Evolutionary conservation across 768 basidiomycete species (phyloP).

Genomic region (Kwoniella sp.): DNA sequence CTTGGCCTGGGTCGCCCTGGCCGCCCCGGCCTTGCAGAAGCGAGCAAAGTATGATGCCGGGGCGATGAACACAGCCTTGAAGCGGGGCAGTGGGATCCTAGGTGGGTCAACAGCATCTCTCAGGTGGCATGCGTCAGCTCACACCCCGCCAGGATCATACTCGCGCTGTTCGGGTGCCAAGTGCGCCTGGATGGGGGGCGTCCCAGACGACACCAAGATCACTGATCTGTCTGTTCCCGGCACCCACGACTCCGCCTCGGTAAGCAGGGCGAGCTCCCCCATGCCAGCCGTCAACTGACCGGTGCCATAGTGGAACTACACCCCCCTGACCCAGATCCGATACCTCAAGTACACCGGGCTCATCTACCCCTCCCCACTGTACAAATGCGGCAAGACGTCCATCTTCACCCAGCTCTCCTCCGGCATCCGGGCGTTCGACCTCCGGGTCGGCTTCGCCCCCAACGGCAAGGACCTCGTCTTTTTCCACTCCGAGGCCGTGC

Average conservation of each 20-base stretch:
- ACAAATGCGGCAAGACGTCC: slow-evolving; percentile 1
- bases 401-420: slow-evolving; percentile 6
- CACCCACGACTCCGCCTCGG: slow-evolving; percentile 14
- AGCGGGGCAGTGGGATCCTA: slow-evolving; percentile 4
- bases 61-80: slow-evolving; percentile 5
- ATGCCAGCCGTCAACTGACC: not conserved
- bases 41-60: slow-evolving; percentile 2
- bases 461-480: slow-evolving; percentile 12
- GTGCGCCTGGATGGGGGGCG: slow-evolving; percentile 12
- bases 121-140: not conserved
- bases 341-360: slow-evolving; percentile 4
- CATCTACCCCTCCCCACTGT: slow-evolving; percentile 9
- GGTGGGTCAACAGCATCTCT: not conserved
- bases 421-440: slow-evolving; percentile 12
- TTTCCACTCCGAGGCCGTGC: slow-evolving; percentile 14
- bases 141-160: slow-evolving; percentile 1
- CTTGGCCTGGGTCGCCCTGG: not conserved
- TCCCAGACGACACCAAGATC: slow-evolving; percentile 5
- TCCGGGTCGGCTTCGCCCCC: slow-evolving; percentile 8
- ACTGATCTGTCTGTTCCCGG: slow-evolving; percentile 13
- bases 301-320: slow-evolving; percentile 14
- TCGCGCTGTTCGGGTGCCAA: slow-evolving; percentile 1
- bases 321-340: slow-evolving; percentile 5
- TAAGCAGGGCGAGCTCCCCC: not conserved
- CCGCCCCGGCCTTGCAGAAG: slow-evolving; percentile 1